Conservation (phyloP, 257 asterid genomes). For the Jacaranda mimosifolia region DNA sequence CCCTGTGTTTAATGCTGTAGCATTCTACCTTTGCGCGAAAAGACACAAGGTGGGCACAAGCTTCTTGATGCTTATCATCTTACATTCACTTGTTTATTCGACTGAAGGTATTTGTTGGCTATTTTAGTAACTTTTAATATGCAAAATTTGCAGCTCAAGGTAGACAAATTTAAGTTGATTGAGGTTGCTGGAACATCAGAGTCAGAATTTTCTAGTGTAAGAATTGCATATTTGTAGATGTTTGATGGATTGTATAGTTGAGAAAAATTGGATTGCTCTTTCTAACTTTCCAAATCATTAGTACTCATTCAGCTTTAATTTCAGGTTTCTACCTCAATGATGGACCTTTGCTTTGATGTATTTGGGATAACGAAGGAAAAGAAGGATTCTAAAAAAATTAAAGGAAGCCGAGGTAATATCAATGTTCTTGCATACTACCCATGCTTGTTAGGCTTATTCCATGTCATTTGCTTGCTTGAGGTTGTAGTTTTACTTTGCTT, state of each 20-base stretch:
- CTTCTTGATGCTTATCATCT: slow-evolving; percentile 14
- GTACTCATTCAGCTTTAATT: slow-evolving; percentile 31
- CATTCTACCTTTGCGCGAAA: slow-evolving; percentile 83
- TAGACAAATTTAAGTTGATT: slow-evolving; percentile 77
- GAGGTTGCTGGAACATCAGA: slow-evolving; percentile 94
- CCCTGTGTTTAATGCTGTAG: slow-evolving; percentile 87
- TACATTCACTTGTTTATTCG: not conserved
- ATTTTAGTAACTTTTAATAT: slow-evolving; percentile 11
- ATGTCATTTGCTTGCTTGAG: not conserved
- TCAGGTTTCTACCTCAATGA: slow-evolving; percentile 88
- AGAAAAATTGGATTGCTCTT: not conserved
- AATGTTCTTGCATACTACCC: slow-evolving; percentile 2
- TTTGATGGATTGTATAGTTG: not conserved
- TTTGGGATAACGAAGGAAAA: slow-evolving; percentile 81
- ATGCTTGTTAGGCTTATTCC: not conserved
- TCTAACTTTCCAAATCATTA: not conserved
- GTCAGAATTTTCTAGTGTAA: slow-evolving; percentile 81
- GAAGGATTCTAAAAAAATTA: slow-evolving; percentile 74
- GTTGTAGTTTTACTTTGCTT: no score
- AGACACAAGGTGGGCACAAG: slow-evolving; percentile 71
- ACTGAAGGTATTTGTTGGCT: not conserved
- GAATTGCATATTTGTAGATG: slow-evolving; percentile 23
- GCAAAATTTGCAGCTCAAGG: slow-evolving; percentile 70
- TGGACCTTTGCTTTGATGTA: slow-evolving; percentile 82
- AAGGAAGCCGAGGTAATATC: slow-evolving; percentile 84